Evolutionary conservation across 2,329 filamentous ascomycete genomes (phyloP), one percentile per base, ranked within the genome.

Genomic region (Colletotrichum echinochloae): DNA sequence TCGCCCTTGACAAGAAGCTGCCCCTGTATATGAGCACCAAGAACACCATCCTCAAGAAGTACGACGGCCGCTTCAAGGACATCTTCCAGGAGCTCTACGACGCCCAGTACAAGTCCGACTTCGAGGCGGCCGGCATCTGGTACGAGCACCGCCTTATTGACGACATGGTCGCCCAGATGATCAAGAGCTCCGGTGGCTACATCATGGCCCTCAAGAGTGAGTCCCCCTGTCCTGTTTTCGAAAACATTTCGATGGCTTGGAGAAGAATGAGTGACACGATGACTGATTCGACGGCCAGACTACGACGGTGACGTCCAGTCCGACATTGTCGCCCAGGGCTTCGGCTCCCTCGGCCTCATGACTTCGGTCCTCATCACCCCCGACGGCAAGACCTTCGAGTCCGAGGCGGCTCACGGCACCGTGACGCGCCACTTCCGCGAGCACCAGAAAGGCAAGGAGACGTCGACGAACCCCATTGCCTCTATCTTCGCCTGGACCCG

Each of bases 11-110:
- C 82, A 96, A 97, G 89, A 87, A 87, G 74, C 86, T 97, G 75
- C 96, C 96, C n/a, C 87, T 99, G 78, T 99, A 98, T 88, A 97
- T 98, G 95, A 97, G 94, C 89, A 99, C 96, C 84, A 99, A 99
- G 92, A 98, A 98, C 89, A 99, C 96, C 76, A 99, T 99, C 77
- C 87, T 99, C 76, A 99, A 99, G 89, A 95, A 95, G 83, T 99
- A 99, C 85, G 96, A 99, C 80, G 96, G 96, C 63, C 90, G 93
- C 77, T 99, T 99, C 90, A 98, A 98, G 91, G 96, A 99, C 80
- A 97, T 98, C 82, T 99, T 99, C 90, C 93, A 99, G 88, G 93
- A 97, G 79, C 90, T 98, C 78, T 99, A 95, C 84, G 94, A 98
- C 74, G 88, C 87, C 70, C 85, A 91, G 77, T 99, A 98, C 88